A percentile compares a stretch with the other conserved stretches of the same genome.
phyloP scores from a whole-genome alignment of 176 grass and related monocot species.

The Rhipidocladum racemiflorum region DNA sequence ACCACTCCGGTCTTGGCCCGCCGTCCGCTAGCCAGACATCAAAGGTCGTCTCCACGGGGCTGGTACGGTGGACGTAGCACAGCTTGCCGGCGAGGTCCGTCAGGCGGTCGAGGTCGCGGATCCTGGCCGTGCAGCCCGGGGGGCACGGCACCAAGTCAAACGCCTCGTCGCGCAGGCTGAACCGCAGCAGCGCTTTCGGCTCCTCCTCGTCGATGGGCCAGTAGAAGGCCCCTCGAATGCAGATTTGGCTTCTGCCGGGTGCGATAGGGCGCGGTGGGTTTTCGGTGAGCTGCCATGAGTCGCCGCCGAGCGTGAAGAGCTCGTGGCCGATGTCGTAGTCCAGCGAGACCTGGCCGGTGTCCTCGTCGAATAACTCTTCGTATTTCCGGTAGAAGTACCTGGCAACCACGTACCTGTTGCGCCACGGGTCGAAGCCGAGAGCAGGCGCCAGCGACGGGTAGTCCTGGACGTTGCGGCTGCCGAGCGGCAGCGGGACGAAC shows the following conservation, averaged over 20 bases:
- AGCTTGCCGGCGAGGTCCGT: not conserved
- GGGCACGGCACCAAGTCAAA: not conserved
- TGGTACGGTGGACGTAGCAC: not conserved
- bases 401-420: not conserved
- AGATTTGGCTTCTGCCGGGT: not conserved
- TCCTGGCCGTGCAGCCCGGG: not conserved
- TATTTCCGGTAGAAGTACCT: constrained; percentile 16
- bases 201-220: not conserved
- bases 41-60: not conserved
- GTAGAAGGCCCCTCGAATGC: not conserved
- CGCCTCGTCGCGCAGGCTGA: not conserved
- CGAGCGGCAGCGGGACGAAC: constrained; percentile 4
- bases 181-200: not conserved
- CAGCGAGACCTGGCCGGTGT: not conserved
- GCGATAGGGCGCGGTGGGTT: not conserved
- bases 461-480: not conserved
- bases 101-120: not conserved
- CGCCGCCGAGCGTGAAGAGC: not conserved
- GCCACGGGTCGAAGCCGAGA: not conserved
- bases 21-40: not conserved
- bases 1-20: not conserved
- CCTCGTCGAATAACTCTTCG: not conserved
- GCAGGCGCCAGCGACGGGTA: not conserved
- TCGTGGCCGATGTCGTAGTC: constrained; percentile 19
- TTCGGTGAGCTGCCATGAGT: not conserved